phyloP scores from a whole-genome alignment of 2,329 filamentous ascomycete species.

The Aspergillus ochraceoroseus region DNA sequence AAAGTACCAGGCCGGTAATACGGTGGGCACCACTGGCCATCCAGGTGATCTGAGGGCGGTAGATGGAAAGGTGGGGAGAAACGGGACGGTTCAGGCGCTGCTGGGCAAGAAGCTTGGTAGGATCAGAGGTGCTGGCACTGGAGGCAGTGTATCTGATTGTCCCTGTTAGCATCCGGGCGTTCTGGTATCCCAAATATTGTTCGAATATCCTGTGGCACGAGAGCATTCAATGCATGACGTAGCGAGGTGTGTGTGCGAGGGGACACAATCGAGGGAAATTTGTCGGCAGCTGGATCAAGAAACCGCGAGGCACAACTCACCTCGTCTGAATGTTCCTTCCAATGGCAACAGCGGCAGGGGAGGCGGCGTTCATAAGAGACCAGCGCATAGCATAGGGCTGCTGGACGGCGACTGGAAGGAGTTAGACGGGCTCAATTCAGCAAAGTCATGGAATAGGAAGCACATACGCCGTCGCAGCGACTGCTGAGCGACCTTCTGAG shows the following conservation, averaged over 20 bases:
- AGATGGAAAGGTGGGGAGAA: conserved; percentile 79
- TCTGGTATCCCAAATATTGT: background rate
- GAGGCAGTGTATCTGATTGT: conserved; percentile 31
- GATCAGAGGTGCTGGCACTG: conserved; percentile 31
- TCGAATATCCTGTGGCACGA: background rate
- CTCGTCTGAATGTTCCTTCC: conserved; percentile 44
- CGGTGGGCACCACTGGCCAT: conserved; percentile 71
- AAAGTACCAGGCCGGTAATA: conserved; percentile 71
- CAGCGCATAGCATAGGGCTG: conserved; percentile 42
- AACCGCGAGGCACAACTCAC: conserved; percentile 28
- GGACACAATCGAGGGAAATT: background rate
- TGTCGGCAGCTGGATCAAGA: background rate
- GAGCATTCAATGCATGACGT: conserved; percentile 25
- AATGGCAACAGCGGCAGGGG: conserved; percentile 43
- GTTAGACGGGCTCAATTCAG: conserved; percentile 25
- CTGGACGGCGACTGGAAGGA: conserved; percentile 42
- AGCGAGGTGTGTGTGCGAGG: conserved; percentile 10
- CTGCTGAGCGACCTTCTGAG: conserved; percentile 47
- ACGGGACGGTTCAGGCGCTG: conserved; percentile 80
- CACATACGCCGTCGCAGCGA: conserved; percentile 48
- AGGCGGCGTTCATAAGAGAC: conserved; percentile 42
- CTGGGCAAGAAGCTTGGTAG: conserved; percentile 61
- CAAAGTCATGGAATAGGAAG: background rate
- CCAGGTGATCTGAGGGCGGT: conserved; percentile 82
- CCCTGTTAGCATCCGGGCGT: conserved; percentile 7